These are phyloP conservation scores for Mycena olivaceomarginata DNA, from an alignment of 768 basidiomycete species.

Conservation along the genomic window DNA sequence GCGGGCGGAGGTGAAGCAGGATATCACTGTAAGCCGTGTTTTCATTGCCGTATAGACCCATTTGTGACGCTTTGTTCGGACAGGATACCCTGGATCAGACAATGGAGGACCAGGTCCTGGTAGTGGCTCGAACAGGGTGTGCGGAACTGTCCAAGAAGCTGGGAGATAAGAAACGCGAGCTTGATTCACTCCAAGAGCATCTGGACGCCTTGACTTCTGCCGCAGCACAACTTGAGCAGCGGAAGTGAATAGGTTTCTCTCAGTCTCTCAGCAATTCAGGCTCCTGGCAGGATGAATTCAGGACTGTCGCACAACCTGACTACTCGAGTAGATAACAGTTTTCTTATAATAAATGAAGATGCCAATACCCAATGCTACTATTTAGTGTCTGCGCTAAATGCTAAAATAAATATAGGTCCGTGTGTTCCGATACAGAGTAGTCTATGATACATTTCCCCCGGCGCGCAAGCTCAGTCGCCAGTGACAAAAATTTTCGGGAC, in stretches of 20 bases:
- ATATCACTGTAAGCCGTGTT: constrained; percentile 22
- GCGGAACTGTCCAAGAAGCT: constrained; percentile 64
- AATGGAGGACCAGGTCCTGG: constrained; percentile 71
- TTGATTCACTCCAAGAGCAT: constrained; percentile 65
- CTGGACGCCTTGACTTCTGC: constrained; percentile 62
- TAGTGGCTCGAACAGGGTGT: constrained; percentile 72
- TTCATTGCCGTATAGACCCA: constrained; percentile 20
- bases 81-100: constrained; percentile 69
- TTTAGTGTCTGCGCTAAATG: not conserved
- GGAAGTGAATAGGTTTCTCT: constrained; percentile 16
- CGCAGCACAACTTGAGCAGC: constrained; percentile 53
- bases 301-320: not conserved
- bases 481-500: constrained; percentile 50
- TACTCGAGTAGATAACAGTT: not conserved
- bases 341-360: constrained; percentile 18
- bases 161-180: constrained; percentile 64
- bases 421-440: constrained; percentile 30
- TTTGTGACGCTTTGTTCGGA: not conserved
- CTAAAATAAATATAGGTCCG: constrained; percentile 29
- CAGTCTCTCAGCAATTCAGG: not conserved
- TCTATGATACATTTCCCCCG: constrained; percentile 32
- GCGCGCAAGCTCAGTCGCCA: constrained; percentile 2
- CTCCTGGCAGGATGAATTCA: not conserved
- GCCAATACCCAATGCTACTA: constrained; percentile 6
- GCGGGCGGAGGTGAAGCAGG: constrained; percentile 22